Conservation (phyloP, 2,329 filamentous ascomycete species). For the Pyrenochaeta sp. region DNA sequence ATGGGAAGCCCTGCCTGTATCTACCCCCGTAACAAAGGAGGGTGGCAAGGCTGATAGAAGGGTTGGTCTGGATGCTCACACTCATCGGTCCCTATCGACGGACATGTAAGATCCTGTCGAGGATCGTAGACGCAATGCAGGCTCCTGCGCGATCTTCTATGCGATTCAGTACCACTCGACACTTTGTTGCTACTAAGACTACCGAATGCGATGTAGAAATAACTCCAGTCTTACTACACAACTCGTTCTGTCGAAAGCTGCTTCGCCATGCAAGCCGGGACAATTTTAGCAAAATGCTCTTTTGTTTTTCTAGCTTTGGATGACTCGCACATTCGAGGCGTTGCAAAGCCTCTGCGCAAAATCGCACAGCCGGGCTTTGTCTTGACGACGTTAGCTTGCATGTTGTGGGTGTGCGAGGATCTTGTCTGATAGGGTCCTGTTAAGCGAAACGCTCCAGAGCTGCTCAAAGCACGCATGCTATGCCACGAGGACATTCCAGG, state of each 20-base stretch:
- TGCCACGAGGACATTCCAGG: conserved; percentile 10
- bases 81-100: neutral
- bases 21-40: neutral
- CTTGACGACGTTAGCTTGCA: neutral
- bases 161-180: neutral
- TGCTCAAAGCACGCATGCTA: conserved; percentile 5
- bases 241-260: neutral
- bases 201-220: no score
- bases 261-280: neutral
- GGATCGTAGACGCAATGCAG: neutral
- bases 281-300: neutral
- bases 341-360: neutral
- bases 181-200: neutral
- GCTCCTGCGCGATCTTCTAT: neutral
- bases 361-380: neutral
- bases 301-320: neutral
- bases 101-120: conserved; percentile 1
- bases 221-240: neutral
- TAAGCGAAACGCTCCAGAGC: conserved; percentile 9
- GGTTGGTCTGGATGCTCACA: neutral
- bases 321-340: neutral
- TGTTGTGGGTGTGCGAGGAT: conserved; percentile 10
- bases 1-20: neutral
- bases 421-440: conserved; percentile 11
- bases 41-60: neutral